phyloP scores from a whole-genome alignment of 179 eudicot species.

The Dionaea muscipula region DNA sequence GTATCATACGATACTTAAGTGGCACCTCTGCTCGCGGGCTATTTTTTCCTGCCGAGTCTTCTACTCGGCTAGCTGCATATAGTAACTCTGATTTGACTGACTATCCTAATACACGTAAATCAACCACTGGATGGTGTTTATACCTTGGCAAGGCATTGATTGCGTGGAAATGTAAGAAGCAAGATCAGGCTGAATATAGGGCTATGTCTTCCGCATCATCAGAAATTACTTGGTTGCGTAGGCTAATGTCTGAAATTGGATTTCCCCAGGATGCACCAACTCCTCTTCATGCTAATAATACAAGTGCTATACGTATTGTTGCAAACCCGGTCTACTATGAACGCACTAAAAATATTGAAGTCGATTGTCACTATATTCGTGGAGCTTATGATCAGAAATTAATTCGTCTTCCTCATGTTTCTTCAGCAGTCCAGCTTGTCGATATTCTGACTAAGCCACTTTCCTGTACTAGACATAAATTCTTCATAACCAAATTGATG shows the following conservation, averaged over 20 bases:
- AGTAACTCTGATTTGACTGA: neutral
- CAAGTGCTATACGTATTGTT: neutral
- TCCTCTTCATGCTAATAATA: neutral
- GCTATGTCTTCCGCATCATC: neutral
- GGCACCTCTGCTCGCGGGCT: neutral
- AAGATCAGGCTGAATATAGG: neutral
- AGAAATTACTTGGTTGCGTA: neutral
- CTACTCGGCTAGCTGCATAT: neutral
- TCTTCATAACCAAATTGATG: too few species aligned
- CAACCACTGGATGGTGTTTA: neutral
- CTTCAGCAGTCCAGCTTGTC: too few species aligned
- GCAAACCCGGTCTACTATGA: neutral
- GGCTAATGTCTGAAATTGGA: neutral
- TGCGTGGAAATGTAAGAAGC: neutral
- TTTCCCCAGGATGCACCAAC: neutral
- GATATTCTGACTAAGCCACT: too few species aligned
- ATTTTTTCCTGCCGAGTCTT: neutral
- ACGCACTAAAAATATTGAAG: too few species aligned
- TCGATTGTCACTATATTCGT: too few species aligned
- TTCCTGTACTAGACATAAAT: too few species aligned
- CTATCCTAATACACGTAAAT: neutral
- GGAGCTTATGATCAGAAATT: too few species aligned
- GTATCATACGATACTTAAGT: neutral
- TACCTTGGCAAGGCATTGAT: neutral
- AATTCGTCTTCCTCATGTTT: too few species aligned